A percentile compares a stretch with the other conserved stretches of the same genome.
Evolutionary conservation across 306 rosid genomes (phyloP).

Genomic region (Gynostemma pentaphyllum): DNA sequence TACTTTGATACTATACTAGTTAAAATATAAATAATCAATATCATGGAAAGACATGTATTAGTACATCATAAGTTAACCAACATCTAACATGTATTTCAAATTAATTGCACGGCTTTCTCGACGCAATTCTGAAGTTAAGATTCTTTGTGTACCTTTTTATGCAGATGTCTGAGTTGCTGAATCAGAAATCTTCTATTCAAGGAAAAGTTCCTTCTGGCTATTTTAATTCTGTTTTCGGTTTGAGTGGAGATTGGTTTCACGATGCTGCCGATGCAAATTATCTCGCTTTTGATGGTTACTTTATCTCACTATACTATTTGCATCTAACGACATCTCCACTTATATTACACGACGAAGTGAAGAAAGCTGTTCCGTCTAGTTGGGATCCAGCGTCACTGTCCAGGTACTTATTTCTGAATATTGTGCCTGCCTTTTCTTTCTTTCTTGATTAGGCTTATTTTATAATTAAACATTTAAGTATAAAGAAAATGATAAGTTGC

Average conservation of each 20-base stretch:
- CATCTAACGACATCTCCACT: slow-evolving; percentile 73
- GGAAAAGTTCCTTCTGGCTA: slow-evolving; percentile 96
- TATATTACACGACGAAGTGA: slow-evolving; percentile 48
- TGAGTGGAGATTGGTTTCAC: slow-evolving; percentile 79
- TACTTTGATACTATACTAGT: background rate
- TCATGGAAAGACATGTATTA: background rate
- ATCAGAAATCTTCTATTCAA: slow-evolving; percentile 68
- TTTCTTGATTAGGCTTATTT: too few relatives aligned
- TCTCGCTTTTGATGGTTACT: slow-evolving; percentile 83
- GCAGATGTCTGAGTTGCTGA: slow-evolving; percentile 93
- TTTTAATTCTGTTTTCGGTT: slow-evolving; percentile 67
- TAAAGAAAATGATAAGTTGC: too few relatives aligned
- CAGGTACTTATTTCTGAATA: slow-evolving; percentile 38
- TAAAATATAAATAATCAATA: background rate
- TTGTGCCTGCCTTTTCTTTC: background rate
- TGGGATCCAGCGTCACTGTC: slow-evolving; percentile 94
- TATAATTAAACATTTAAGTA: too few relatives aligned
- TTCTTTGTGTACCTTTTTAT: slow-evolving; percentile 18
- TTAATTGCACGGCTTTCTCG: background rate
- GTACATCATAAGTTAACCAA: background rate
- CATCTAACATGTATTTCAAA: background rate
- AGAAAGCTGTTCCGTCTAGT: slow-evolving; percentile 76
- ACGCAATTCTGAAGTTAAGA: background rate
- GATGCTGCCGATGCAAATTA: slow-evolving; percentile 70
- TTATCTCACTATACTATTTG: slow-evolving; percentile 67